phyloP scores from a whole-genome alignment of 352 stramenopile species.

The Aphanomyces euteiches region DNA sequence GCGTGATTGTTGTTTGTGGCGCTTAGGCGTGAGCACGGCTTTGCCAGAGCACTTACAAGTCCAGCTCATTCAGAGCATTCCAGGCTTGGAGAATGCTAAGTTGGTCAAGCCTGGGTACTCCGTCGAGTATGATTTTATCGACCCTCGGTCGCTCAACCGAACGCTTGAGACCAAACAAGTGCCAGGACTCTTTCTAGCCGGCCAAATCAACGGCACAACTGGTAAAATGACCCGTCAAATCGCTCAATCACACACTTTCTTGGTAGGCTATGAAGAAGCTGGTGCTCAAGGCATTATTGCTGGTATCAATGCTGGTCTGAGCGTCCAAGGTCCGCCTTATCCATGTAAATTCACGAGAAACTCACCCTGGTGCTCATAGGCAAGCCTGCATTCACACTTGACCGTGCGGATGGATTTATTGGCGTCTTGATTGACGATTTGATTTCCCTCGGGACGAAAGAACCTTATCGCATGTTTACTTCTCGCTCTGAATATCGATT shows the following conservation, averaged over 20 bases:
- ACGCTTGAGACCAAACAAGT: conserved; percentile 95
- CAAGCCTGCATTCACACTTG: conserved; percentile 86
- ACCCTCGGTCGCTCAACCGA: conserved; percentile 89
- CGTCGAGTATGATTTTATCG: conserved; percentile 99
- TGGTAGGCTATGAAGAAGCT: conserved; percentile 95
- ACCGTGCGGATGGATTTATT: conserved; percentile 93
- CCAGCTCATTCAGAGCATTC: conserved; percentile 92
- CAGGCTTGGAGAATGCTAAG: conserved; percentile 93
- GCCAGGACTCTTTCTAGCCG: conserved; percentile 90
- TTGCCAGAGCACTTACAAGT: conserved; percentile 94
- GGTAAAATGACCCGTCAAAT: conserved; percentile 30
- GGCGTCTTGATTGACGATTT: conserved; percentile 99
- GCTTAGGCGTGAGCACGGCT: conserved; percentile 49
- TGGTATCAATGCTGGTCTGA: conserved; percentile 92
- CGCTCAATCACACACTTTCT: background rate
- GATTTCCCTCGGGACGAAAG: conserved; percentile 92
- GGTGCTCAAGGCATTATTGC: conserved; percentile 96
- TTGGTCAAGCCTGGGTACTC: conserved; percentile 96
- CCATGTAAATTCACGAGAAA: too few relatives aligned
- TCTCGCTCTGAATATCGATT: conserved; percentile 91
- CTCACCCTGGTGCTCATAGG: conserved; percentile 14
- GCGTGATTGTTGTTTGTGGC: background rate
- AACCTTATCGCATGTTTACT: conserved; percentile 99
- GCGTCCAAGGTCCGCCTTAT: conserved; percentile 38
- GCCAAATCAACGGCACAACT: conserved; percentile 99